A percentile compares a stretch with the other conserved stretches of the same genome.
Evolutionary conservation across 352 stramenopile genomes (phyloP).

Genomic region (Phytophthora nicotianae): DNA sequence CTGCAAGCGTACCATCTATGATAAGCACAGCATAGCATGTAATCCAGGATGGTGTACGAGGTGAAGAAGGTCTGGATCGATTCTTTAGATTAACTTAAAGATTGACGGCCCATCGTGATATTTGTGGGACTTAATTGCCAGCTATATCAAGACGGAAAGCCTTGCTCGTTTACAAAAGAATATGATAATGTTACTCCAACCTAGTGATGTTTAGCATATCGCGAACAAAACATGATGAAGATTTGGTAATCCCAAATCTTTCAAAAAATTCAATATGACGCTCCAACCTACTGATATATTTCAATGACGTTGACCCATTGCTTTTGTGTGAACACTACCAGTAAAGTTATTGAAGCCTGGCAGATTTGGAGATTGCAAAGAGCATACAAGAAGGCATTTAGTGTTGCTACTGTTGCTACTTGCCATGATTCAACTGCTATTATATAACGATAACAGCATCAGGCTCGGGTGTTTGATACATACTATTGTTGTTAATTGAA

Average conservation of each 20-base stretch:
- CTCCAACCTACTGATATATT: not conserved
- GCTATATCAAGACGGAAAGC: not conserved
- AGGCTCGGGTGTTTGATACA: no score
- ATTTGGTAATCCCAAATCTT: constrained; percentile 30
- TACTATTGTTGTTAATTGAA: no score
- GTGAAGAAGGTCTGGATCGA: not conserved
- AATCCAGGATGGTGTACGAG: constrained; percentile 14
- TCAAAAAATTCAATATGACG: constrained; percentile 26
- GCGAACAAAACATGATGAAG: not conserved
- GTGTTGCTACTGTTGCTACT: not conserved
- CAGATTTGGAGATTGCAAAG: constrained; percentile 15
- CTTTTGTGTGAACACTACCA: not conserved
- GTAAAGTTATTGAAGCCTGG: not conserved
- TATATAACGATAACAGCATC: no score
- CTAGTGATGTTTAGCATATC: not conserved
- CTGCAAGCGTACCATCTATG: constrained; percentile 16
- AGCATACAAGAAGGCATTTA: not conserved
- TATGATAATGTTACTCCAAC: not conserved
- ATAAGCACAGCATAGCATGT: constrained; percentile 6
- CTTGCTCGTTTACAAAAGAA: not conserved
- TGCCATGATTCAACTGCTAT: not conserved
- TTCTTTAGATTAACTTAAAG: constrained; percentile 7
- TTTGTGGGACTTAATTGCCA: not conserved
- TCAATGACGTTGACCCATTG: not conserved
- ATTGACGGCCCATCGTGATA: constrained; percentile 1